Percentiles rank a stretch among this genome's conserved stretches.
Evolutionary conservation across 768 basidiomycete genomes (phyloP).

Genomic region (Trametes meyenii): DNA sequence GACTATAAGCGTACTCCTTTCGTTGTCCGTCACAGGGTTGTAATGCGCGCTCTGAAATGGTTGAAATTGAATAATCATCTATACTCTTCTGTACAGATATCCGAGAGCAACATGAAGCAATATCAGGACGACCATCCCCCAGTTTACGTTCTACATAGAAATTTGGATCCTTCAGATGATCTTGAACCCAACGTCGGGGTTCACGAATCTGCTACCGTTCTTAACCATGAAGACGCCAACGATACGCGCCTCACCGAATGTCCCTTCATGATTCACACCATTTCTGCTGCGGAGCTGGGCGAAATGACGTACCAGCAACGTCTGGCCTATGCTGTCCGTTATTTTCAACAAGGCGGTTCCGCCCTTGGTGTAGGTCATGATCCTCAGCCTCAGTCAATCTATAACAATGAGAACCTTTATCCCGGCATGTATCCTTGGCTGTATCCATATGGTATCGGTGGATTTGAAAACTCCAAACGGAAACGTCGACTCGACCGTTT

Average conservation of each 20-base stretch:
- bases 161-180: background rate
- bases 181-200: background rate
- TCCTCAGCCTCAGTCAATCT: conserved; percentile 34
- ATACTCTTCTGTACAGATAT: background rate
- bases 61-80: background rate
- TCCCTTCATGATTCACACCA: conserved; percentile 42
- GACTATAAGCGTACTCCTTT: conserved; percentile 28
- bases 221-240: too few species aligned
- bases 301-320: conserved; percentile 23
- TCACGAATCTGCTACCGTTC: background rate
- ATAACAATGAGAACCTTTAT: conserved; percentile 39
- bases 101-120: background rate
- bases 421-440: conserved; percentile 46
- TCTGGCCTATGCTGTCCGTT: conserved; percentile 31
- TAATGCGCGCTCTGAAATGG: background rate
- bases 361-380: conserved; percentile 37
- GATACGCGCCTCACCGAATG: conserved; percentile 23
- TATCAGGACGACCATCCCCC: background rate
- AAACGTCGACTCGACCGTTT: background rate
- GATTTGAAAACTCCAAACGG: conserved; percentile 30
- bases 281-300: conserved; percentile 32
- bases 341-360: conserved; percentile 33
- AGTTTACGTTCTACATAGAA: background rate
- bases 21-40: background rate
- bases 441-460: conserved; percentile 45